Conservation (phyloP, 768 basidiomycete species). For the Suillus plorans region DNA sequence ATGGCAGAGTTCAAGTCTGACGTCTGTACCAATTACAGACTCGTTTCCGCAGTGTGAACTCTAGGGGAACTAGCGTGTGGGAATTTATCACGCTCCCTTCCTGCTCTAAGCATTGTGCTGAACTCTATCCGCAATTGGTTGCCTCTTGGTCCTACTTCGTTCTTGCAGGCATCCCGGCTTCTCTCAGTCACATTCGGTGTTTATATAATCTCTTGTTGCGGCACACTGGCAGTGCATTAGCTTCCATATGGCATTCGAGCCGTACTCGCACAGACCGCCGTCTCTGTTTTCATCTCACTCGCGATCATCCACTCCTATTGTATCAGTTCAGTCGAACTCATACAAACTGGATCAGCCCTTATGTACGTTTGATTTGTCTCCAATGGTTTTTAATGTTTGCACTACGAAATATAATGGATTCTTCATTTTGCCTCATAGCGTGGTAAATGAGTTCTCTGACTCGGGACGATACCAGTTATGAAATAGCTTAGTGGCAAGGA, state of each 20-base stretch:
- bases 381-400: neutral
- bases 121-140: too few relatives aligned
- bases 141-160: too few relatives aligned
- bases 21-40: too few relatives aligned
- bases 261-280: neutral
- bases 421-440: neutral
- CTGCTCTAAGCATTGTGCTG: too few relatives aligned
- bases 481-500: neutral
- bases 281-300: neutral
- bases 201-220: neutral
- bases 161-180: neutral
- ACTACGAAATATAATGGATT: neutral
- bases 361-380: neutral
- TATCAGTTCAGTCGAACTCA: neutral
- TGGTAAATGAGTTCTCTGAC: neutral
- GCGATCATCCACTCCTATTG: neutral
- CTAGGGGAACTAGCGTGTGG: too few relatives aligned
- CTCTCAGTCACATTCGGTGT: neutral
- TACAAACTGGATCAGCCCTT: neutral
- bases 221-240: neutral
- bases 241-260: neutral
- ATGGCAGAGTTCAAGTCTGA: too few relatives aligned
- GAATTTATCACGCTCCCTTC: too few relatives aligned
- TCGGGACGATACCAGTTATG: neutral
- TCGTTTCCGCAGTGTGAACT: too few relatives aligned